These are phyloP conservation scores for Penicillium palitans DNA, from an alignment of 2,329 filamentous ascomycete species.

Conservation along the genomic window DNA sequence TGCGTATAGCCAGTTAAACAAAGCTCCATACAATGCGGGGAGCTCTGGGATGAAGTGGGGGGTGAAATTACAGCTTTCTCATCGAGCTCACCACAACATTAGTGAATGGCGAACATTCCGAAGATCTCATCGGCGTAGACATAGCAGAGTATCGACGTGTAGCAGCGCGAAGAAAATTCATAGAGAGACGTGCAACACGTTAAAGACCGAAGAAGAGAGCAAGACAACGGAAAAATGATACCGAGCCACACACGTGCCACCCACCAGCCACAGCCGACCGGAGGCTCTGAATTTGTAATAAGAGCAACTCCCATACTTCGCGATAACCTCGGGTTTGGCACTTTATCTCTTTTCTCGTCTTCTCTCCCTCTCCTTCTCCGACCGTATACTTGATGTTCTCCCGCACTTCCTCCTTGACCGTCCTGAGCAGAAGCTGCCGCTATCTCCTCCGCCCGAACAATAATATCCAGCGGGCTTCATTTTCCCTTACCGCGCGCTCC, in stretches of 20 bases:
- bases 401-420: slow-evolving; percentile 34
- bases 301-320: slow-evolving; percentile 12
- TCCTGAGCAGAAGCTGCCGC: slow-evolving; percentile 42
- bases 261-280: slow-evolving; percentile 25
- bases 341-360: not conserved
- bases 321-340: slow-evolving; percentile 14
- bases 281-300: slow-evolving; percentile 26
- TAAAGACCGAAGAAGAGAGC: not conserved
- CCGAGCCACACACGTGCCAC: slow-evolving; percentile 21
- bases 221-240: not conserved
- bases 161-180: slow-evolving; percentile 26
- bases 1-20: slow-evolving; percentile 38
- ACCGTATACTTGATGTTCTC: slow-evolving; percentile 40
- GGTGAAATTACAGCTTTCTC: slow-evolving; percentile 68
- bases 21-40: slow-evolving; percentile 13
- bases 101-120: slow-evolving; percentile 60
- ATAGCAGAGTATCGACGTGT: slow-evolving; percentile 34
- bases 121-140: slow-evolving; percentile 29
- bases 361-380: not conserved
- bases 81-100: slow-evolving; percentile 73
- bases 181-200: slow-evolving; percentile 9
- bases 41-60: slow-evolving; percentile 5
- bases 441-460: slow-evolving; percentile 37
- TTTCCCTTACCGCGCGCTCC: slow-evolving; percentile 38
- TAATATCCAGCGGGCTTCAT: slow-evolving; percentile 28